Percentiles rank a stretch among this genome's conserved stretches.
These are phyloP conservation scores for Termitomyces sp. DNA, from an alignment of 768 basidiomycete genomes.

Conservation along the genomic window DNA sequence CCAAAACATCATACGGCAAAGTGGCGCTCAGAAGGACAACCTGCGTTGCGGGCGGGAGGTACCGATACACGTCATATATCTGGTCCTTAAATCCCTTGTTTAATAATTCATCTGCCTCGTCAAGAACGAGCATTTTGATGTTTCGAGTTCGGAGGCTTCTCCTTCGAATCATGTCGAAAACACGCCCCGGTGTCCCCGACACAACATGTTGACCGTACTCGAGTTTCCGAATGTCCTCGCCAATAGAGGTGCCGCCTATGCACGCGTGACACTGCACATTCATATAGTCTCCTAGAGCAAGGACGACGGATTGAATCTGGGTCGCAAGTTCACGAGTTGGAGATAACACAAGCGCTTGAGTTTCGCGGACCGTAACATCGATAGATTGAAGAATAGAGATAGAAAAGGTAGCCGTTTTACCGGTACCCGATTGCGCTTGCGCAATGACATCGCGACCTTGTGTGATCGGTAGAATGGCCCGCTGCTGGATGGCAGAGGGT, in stretches of 20 bases:
- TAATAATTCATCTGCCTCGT: conserved; percentile 93
- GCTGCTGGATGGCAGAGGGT: conserved; percentile 97
- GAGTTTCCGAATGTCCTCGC: conserved; percentile 95
- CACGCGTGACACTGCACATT: conserved; percentile 98
- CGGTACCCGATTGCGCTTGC: conserved; percentile 97
- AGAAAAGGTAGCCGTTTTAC: conserved; percentile 99
- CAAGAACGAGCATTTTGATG: conserved; percentile 96
- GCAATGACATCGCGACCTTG: conserved; percentile 98
- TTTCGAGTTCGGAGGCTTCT: conserved; percentile 89
- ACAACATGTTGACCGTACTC: conserved; percentile 98
- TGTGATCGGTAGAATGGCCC: conserved; percentile 93
- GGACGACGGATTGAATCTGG: conserved; percentile 97
- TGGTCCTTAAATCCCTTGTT: conserved; percentile 99
- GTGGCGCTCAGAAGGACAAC: conserved; percentile 96
- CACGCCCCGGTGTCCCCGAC: conserved; percentile 94
- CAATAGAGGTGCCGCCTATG: conserved; percentile 95
- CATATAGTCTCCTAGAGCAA: conserved; percentile 98
- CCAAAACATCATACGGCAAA: conserved; percentile 92
- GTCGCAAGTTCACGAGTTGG: conserved; percentile 98
- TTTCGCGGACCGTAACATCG: conserved; percentile 91
- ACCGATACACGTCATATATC: conserved; percentile 98
- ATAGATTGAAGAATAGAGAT: conserved; percentile 98
- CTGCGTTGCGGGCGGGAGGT: conserved; percentile 94
- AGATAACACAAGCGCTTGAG: conserved; percentile 93
- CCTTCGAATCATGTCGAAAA: conserved; percentile 98